Conservation (phyloP, 805 yeast genomes). For the Sugiyamaella qingdaonensis region DNA sequence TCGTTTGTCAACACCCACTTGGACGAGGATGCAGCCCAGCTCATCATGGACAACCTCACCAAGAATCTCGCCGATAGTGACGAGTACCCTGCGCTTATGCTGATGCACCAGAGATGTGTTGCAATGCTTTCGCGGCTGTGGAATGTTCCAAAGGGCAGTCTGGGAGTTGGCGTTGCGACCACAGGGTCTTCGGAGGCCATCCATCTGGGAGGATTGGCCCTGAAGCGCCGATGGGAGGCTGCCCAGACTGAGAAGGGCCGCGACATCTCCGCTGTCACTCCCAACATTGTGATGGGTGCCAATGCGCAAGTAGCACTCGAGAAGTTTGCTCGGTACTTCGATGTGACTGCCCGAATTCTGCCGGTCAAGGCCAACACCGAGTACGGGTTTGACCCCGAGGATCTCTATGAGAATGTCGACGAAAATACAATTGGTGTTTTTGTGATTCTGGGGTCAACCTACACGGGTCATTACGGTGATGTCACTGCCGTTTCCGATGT, state of each 20-base stretch:
- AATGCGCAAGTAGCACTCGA: constrained; percentile 93
- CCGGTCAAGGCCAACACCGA: constrained; percentile 58
- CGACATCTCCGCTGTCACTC: constrained; percentile 46
- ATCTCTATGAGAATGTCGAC: constrained; percentile 63
- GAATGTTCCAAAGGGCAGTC: constrained; percentile 56
- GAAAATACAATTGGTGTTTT: constrained; percentile 91
- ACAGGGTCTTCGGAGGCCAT: constrained; percentile 94
- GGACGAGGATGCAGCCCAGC: constrained; percentile 47
- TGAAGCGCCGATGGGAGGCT: constrained; percentile 87
- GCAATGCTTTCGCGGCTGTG: constrained; percentile 75
- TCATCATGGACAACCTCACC: constrained; percentile 66
- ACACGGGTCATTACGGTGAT: constrained; percentile 87
- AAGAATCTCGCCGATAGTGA: constrained; percentile 91
- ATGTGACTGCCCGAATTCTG: constrained; percentile 77
- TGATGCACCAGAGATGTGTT: constrained; percentile 75
- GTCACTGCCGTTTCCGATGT: constrained; percentile 57
- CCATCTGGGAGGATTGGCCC: constrained; percentile 87
- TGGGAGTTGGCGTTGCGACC: constrained; percentile 81
- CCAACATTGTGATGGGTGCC: constrained; percentile 87
- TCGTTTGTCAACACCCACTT: constrained; percentile 80
- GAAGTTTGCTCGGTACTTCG: constrained; percentile 90
- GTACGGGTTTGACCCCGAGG: constrained; percentile 58
- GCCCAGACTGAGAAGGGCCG: constrained; percentile 56
- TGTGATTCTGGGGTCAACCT: constrained; percentile 86
- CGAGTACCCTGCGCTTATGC: constrained; percentile 84